Evolutionary conservation across 306 rosid species (phyloP), one percentile per base, ranked within the genome.

Genomic region (Castanopsis chinensis): DNA sequence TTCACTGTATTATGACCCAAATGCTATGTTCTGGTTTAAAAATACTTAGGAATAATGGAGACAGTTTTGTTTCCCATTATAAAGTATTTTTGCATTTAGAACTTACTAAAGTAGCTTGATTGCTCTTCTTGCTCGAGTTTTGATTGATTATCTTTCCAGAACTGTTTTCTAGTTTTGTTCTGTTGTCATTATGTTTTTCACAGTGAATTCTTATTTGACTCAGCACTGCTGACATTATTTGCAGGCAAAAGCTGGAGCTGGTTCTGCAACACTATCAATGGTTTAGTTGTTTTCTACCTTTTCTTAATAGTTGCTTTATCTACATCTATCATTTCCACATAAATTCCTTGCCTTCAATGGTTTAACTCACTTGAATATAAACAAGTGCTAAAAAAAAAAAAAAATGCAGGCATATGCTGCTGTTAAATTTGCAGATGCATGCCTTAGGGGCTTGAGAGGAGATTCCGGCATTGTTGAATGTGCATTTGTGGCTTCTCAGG

Each of bases 211-310:
- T 23, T 76, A 82, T 71, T 69, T 73, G 75, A 87, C 81, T 72
- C 5, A 52, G 27, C 13, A 51, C 53, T 27, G 33, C 21, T 54
- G 55, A 27, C 59, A 75, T 67, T 82, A 71, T 79, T 73, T 82
- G 79, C 90, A 96, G 97, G 98, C 99, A 68, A 96, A 96, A 85
- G 96, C 94, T 73, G 98, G 99, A 72, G 82, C 98, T 83, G 97
- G 99, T 81, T 93, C 98, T 12, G 97, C 99, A 71, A 93, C 98
- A 73, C 87, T 96, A 45, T 96, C 99, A 76, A 96, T 96, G 98
- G 98, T 91, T 49, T 14, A 78, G 61, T 56, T 52, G 65, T 74
- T 76, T 84, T 64, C 23, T 67, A 32, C 67, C 43, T 73, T 18
- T 55, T 55, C 73, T 65, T 17, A 45, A 27, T 57, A 54, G 59